Conservation (phyloP, 306 rosid genomes). For the Cajanus cajan region DNA sequence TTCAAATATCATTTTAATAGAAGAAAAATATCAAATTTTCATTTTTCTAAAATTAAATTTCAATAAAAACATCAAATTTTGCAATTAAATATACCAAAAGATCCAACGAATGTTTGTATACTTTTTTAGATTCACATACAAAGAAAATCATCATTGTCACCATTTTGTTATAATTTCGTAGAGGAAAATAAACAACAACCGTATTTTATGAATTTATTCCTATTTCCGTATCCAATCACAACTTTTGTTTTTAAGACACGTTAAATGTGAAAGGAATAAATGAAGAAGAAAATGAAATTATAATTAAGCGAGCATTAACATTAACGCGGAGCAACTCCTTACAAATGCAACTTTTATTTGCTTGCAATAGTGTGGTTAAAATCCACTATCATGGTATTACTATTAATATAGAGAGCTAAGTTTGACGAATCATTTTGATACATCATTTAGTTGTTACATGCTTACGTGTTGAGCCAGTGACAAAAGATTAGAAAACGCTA, state of each 20-base stretch:
- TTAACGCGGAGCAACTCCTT: constrained; percentile 1
- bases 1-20: not conserved
- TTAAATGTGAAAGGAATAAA: not conserved
- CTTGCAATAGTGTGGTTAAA: not conserved
- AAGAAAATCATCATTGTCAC: not conserved
- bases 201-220: not conserved
- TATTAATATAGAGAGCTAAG: not conserved
- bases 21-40: not conserved
- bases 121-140: not conserved
- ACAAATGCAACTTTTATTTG: not conserved
- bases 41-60: not conserved
- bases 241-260: not conserved
- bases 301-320: not conserved
- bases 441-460: not conserved
- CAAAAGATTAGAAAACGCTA: not conserved
- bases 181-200: not conserved
- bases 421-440: constrained; percentile 9
- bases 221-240: constrained; percentile 11
- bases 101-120: not conserved
- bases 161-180: not conserved
- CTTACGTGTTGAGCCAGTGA: not conserved
- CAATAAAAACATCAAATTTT: not conserved
- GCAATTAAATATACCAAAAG: not conserved
- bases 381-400: not conserved
- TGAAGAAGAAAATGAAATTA: not conserved